A percentile compares a stretch with the other conserved stretches of the same genome.
These are phyloP conservation scores for Gentiana macrophylla DNA, from an alignment of 257 asterid species.

Conservation along the genomic window DNA sequence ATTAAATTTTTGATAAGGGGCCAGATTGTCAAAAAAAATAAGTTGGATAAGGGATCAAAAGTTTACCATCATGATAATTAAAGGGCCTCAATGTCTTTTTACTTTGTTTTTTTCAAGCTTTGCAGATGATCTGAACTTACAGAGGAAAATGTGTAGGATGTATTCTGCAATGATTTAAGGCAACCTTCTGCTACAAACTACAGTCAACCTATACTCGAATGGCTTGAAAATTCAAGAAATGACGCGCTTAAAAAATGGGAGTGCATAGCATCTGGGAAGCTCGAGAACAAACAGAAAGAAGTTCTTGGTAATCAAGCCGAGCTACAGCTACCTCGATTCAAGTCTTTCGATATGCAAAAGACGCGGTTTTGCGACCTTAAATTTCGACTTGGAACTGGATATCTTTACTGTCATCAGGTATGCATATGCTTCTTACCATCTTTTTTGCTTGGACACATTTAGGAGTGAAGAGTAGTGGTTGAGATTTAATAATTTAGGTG, in stretches of 20 bases:
- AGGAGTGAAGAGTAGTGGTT: too few relatives aligned
- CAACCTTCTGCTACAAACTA: slow-evolving; percentile 48
- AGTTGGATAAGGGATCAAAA: too few relatives aligned
- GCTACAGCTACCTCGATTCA: slow-evolving; percentile 47
- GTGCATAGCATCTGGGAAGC: slow-evolving; percentile 50
- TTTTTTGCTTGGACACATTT: too few relatives aligned
- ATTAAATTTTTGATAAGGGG: too few relatives aligned
- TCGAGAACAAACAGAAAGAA: slow-evolving; percentile 62
- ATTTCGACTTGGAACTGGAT: slow-evolving; percentile 83
- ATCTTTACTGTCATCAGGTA: slow-evolving; percentile 89
- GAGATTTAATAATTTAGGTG: too few relatives aligned
- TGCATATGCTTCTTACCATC: too few relatives aligned
- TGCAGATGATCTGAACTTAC: neutral
- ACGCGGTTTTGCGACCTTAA: slow-evolving; percentile 64
- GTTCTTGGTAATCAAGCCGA: slow-evolving; percentile 33
- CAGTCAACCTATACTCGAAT: slow-evolving; percentile 63
- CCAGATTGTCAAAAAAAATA: too few relatives aligned
- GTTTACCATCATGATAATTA: too few relatives aligned
- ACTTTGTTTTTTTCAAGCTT: too few relatives aligned
- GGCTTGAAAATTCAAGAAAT: slow-evolving; percentile 79
- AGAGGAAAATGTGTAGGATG: slow-evolving; percentile 40
- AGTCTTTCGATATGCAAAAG: slow-evolving; percentile 49
- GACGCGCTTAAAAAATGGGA: too few relatives aligned
- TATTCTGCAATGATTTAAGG: slow-evolving; percentile 72
- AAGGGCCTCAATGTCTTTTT: too few relatives aligned